Evolutionary conservation across 2,329 filamentous ascomycete species (phyloP).

Genomic region (Xylaria arbuscula): DNA sequence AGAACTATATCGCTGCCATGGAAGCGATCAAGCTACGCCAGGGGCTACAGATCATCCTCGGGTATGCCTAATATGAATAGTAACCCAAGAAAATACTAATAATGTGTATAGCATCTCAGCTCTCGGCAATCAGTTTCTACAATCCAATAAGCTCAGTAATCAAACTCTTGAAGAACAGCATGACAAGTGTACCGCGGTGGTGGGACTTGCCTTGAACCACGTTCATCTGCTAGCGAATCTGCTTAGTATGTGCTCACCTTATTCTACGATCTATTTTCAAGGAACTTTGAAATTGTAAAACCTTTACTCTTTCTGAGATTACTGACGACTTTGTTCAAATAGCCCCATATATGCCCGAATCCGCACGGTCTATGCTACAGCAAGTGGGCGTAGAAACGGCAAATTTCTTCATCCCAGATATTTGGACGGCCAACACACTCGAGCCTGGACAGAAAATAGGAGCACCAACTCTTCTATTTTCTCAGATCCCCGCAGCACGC

Average conservation of each 20-base stretch:
- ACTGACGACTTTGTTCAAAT: not conserved
- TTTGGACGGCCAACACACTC: constrained; percentile 71
- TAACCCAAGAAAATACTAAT: not conserved
- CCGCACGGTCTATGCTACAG: constrained; percentile 74
- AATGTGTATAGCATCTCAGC: constrained; percentile 37
- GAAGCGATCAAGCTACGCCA: constrained; percentile 77
- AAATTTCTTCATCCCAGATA: constrained; percentile 69
- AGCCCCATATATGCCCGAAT: constrained; percentile 30
- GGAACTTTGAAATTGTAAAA: not conserved
- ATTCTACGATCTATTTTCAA: not conserved
- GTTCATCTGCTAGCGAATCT: constrained; percentile 84
- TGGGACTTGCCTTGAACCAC: constrained; percentile 85
- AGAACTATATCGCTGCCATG: constrained; percentile 66
- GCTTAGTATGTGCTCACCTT: constrained; percentile 53
- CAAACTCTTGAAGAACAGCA: constrained; percentile 65
- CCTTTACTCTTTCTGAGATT: not conserved
- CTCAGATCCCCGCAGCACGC: constrained; percentile 74
- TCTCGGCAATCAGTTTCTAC: constrained; percentile 61
- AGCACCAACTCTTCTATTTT: constrained; percentile 81
- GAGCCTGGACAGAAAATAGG: constrained; percentile 83
- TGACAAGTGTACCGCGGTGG: constrained; percentile 65
- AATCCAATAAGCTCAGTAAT: constrained; percentile 66
- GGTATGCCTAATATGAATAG: constrained; percentile 76
- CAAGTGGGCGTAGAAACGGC: constrained; percentile 72
- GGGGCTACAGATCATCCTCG: constrained; percentile 66